Base-by-base conservation (phyloP, 345 rosid genomes). In the Salix purpurea region DNA sequence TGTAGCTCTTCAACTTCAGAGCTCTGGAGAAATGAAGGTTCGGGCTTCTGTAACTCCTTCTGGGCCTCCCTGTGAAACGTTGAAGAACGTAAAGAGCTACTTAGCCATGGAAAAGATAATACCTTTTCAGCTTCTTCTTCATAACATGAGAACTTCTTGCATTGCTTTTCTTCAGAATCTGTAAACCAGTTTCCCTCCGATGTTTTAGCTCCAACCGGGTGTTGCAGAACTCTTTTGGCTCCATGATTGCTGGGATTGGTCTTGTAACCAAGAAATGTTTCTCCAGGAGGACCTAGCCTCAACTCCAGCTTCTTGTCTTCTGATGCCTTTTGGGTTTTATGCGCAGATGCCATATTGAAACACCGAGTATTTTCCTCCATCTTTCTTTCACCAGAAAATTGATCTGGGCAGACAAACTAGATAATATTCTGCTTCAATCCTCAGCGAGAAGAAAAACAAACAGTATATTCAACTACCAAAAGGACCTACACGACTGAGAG, bases 251-350 rank as follows among this genome's bases (percentile, higher is more conserved):
- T 14, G 18, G 64, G 36, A 28, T 15, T 48, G 2, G 67, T 39
- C 60, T 65, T 16, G 72, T 62, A 36, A 71, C 70, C 67, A 67
- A 40, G 30, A 30, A 56, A 50, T 19, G n/a, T 52, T 65, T 80
- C 85, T 73, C 83, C 85, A 0, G 86, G 90, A 67, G 85, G 88
- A 82, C 84, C 83, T 42, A 87, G 85, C 70, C 83, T 87, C 68
- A 85, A 73, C 75, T 83, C 88, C 83, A 87, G 73, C 68, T 67
- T 83, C 23, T 85, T 78, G 61, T 81, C 88, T 16, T 83, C 83
- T 21, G 79, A 30, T 21, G 50, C 67, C 23, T 77, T 60, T 5
- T 34, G 50, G 9, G 15, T 66, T 28, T 11, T 30, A 34, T 48
- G 61, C 70, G 62, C 65, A 21, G 48, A 60, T 28, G 52, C 28